Evolutionary conservation across 371 early-diverging fungal genomes (phyloP).

Genomic region (Apophysomyces ossiformis): DNA sequence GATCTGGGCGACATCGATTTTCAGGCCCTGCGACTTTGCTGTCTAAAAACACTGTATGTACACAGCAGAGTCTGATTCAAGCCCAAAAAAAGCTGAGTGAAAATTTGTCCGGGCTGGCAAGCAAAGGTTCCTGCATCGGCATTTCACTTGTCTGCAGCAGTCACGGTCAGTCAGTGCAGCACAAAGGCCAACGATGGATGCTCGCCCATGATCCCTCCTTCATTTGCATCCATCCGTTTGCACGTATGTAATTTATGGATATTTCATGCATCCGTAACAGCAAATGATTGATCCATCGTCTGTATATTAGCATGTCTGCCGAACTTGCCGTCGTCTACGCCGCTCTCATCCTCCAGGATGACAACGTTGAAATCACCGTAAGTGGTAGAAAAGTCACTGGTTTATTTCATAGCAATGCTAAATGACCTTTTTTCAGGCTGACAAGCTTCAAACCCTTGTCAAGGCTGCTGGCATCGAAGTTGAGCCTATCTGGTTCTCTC

Average conservation of each 20-base stretch:
- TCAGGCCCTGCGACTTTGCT: too few species aligned
- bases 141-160: background rate
- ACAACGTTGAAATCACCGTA: constrained; percentile 95
- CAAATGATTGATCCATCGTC: constrained; percentile 5
- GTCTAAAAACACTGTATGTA: too few species aligned
- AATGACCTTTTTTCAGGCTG: constrained; percentile 65
- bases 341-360: constrained; percentile 98
- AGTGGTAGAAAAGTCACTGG: constrained; percentile 33
- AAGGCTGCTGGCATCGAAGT: constrained; percentile 92
- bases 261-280: constrained; percentile 32
- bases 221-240: constrained; percentile 12
- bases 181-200: constrained; percentile 1
- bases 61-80: too few species aligned
- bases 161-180: background rate
- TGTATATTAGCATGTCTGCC: constrained; percentile 50
- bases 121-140: too few species aligned
- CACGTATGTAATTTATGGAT: constrained; percentile 14
- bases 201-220: constrained; percentile 8
- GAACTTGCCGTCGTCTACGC: constrained; percentile 97
- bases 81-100: too few species aligned
- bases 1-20: too few species aligned
- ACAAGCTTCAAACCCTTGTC: constrained; percentile 91
- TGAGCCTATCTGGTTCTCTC: constrained; percentile 94
- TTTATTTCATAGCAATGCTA: background rate
- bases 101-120: too few species aligned